These are phyloP conservation scores for Ajuga reptans DNA, from an alignment of 305 asterid genomes.

Conservation along the genomic window DNA sequence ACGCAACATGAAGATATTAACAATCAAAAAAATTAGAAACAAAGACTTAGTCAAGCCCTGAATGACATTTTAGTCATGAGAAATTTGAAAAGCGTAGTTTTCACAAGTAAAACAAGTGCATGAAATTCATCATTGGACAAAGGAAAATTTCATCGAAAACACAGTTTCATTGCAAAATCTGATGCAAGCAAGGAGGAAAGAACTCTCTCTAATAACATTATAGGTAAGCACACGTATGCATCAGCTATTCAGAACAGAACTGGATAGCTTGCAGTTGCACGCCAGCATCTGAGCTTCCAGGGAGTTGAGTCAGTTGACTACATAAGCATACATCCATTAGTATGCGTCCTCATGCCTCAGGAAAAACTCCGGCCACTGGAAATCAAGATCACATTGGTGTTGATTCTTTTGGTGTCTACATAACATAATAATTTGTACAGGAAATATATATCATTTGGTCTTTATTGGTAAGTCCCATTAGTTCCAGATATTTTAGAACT, in stretches of 20 bases:
- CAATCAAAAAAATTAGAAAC: conserved; percentile 9
- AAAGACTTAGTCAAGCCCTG: not conserved
- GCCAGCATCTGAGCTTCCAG: conserved; percentile 8
- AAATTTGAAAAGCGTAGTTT: conserved; percentile 17
- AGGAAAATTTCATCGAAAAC: too few species aligned
- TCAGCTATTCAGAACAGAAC: conserved; percentile 18
- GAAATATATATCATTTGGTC: not conserved
- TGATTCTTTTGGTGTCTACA: conserved; percentile 2
- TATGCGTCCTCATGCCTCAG: too few species aligned
- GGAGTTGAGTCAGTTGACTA: not conserved
- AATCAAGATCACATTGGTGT: conserved; percentile 11
- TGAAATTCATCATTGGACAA: not conserved
- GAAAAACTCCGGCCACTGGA: too few species aligned
- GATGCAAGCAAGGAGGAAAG: conserved; percentile 13
- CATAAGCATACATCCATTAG: not conserved
- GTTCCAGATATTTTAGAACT: not conserved
- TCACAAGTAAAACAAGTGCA: conserved; percentile 10
- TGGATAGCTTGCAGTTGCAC: not conserved
- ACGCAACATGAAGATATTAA: not conserved
- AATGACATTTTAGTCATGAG: not conserved
- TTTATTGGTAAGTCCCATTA: not conserved
- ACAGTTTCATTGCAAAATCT: conserved; percentile 5
- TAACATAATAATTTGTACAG: not conserved
- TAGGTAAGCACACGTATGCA: conserved; percentile 3
- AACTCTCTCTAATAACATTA: not conserved